A percentile compares a stretch with the other conserved stretches of the same genome.
phyloP scores from a whole-genome alignment of 2,329 filamentous ascomycete species.

The Colletotrichum lini region DNA sequence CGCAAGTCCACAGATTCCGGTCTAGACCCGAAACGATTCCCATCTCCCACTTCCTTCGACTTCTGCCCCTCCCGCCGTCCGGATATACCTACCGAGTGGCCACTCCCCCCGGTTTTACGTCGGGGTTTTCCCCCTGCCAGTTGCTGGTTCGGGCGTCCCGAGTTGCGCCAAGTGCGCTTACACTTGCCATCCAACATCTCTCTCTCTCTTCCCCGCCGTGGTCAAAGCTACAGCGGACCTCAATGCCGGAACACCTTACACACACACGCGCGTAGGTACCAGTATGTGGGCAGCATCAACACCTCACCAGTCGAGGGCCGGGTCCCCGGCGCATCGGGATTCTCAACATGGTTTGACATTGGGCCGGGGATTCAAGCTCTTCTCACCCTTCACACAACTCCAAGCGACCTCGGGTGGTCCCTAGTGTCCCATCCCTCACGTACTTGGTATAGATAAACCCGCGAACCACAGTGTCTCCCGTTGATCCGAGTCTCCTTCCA shows the following conservation, averaged over 20 bases:
- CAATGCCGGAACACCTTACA: slow-evolving; percentile 35
- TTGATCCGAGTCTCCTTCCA: neutral
- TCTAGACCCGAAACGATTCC: slow-evolving; percentile 6
- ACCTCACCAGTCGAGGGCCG: neutral
- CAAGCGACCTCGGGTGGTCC: slow-evolving; percentile 21
- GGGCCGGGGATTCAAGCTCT: neutral
- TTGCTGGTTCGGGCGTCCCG: neutral
- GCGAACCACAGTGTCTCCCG: slow-evolving; percentile 16
- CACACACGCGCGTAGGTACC: neutral
- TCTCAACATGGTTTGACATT: slow-evolving; percentile 9
- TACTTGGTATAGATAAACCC: slow-evolving; percentile 19
- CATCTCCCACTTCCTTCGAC: neutral
- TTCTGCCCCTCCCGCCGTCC: neutral
- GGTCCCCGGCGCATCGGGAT: slow-evolving; percentile 13
- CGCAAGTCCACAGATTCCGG: neutral
- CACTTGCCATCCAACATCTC: slow-evolving; percentile 26
- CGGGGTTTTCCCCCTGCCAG: slow-evolving; percentile 5
- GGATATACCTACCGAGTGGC: neutral
- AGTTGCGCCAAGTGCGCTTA: slow-evolving; percentile 34
- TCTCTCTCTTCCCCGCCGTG: neutral
- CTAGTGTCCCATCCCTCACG: slow-evolving; percentile 6
- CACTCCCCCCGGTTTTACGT: neutral
- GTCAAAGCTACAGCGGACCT: slow-evolving; percentile 5
- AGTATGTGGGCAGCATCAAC: no score
- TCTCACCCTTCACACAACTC: slow-evolving; percentile 29